Evolutionary conservation across 1,284 basidiomycete genomes (phyloP).

Genomic region (Sanghuangporus weigelae): DNA sequence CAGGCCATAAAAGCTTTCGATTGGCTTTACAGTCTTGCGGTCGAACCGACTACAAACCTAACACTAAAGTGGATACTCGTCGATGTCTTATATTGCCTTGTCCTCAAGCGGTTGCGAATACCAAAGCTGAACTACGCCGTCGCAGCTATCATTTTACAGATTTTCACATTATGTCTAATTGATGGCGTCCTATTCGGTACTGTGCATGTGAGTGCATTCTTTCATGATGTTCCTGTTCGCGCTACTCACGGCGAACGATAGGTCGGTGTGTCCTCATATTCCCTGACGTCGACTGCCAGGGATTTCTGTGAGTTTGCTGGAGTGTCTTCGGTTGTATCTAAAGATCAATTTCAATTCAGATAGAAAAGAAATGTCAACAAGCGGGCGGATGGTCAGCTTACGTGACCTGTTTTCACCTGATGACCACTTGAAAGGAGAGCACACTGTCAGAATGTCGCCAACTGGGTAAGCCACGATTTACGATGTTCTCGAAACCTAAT

Average conservation of each 20-base stretch:
- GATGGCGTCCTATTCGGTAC: constrained; percentile 72
- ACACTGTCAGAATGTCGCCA: constrained; percentile 86
- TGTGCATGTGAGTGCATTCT: constrained; percentile 29
- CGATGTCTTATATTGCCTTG: constrained; percentile 57
- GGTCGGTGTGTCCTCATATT: constrained; percentile 27
- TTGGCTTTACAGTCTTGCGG: constrained; percentile 47
- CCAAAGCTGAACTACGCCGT: constrained; percentile 70
- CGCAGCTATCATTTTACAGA: constrained; percentile 54
- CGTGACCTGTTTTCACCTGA: constrained; percentile 37
- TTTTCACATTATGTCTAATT: constrained; percentile 51
- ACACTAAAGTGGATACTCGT: constrained; percentile 67
- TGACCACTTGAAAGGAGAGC: constrained; percentile 77
- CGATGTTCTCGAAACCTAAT: background rate
- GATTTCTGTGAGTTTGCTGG: constrained; percentile 11
- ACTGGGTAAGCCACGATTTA: constrained; percentile 38
- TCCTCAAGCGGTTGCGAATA: constrained; percentile 67
- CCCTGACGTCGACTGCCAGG: constrained; percentile 11
- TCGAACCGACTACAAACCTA: constrained; percentile 33
- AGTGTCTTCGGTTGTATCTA: background rate
- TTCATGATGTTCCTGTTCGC: constrained; percentile 12
- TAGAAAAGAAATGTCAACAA: constrained; percentile 31
- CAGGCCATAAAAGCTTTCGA: constrained; percentile 67
- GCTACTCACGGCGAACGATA: constrained; percentile 19
- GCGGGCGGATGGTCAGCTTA: constrained; percentile 43
- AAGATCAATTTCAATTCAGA: background rate